Base-by-base conservation (phyloP, 768 basidiomycete species). In the Hygrocybe punicea region DNA sequence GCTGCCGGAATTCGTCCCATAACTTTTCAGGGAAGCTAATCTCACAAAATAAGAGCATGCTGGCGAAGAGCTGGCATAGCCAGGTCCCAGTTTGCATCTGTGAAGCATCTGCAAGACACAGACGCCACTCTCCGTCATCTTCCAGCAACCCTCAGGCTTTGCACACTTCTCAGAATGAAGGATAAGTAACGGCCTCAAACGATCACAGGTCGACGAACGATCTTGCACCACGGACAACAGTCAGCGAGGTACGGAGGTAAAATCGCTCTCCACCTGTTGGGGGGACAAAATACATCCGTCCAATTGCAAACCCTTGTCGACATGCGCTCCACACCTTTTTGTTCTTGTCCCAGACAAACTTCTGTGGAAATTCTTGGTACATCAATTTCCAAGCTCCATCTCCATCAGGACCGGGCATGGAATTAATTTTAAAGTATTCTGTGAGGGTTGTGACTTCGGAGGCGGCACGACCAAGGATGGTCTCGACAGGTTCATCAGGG, bases 121-220 rank as follows among this genome's bases (percentile, higher is more conserved):
- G 57, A 0, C 63, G n/a, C 76, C 77, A 82, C 60, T 83, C 79
- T n/a, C 61, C 62, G 62, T 83, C 75, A 71, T 80, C 73, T 19
- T 79, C 70, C 4, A 83, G 65, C 0, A 83, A 69, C 1, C 77
- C 79, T 6, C 52, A 46, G 17, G 71, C 70, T 14, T 67, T n/a
- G 53, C 80, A 82, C 2, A 78, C 78, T 1, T 29, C 29, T 29
- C 29, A 29, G 29, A 29, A 29, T 29, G 29, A 29, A 29, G 29
- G 29, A 29, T 29, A 29, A 29, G 8, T 8, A 29, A 29, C 29
- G 8, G 4, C 29, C 29, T 29, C 29, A 29, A 29, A 29, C 8
- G 29, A 29, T 29, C 29, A 4, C 29, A 29, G 29, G 29, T 29
- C 4, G 29, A 29, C 8, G 29, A 29, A 29, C 29, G 4, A 29